phyloP scores from a whole-genome alignment of 208 protist species.

The Wallacemonas sp. region DNA sequence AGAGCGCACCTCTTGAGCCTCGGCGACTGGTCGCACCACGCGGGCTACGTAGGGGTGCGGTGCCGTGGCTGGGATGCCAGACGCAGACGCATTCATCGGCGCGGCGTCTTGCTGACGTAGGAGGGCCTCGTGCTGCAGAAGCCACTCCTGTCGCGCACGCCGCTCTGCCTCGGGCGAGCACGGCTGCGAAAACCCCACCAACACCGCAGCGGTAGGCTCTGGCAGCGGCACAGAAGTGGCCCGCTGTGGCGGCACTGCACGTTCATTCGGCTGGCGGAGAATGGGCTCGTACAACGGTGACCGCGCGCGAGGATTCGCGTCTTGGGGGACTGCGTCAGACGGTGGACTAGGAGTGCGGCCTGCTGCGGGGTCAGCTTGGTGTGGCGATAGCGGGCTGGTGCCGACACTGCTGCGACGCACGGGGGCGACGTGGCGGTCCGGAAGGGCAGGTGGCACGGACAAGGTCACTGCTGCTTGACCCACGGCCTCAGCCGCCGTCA shows the following conservation, averaged over 20 bases:
- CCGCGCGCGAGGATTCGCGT: background rate
- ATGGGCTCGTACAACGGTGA: conserved; percentile 4
- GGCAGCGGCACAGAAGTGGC: background rate
- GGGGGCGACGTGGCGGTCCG: background rate
- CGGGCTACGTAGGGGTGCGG: too few species aligned
- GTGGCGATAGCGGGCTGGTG: too few species aligned
- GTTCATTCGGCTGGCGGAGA: too few species aligned
- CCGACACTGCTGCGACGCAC: too few species aligned
- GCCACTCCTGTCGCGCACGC: conserved; percentile 1
- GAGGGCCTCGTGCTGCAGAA: background rate
- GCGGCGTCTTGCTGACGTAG: background rate
- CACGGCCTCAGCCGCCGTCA: too few species aligned
- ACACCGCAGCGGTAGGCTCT: background rate
- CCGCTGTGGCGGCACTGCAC: background rate
- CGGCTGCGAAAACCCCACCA: background rate
- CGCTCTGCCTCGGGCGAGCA: conserved; percentile 10
- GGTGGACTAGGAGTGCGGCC: background rate
- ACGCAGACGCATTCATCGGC: too few species aligned
- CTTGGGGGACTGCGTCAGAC: background rate
- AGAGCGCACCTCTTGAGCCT: too few species aligned
- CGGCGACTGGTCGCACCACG: too few species aligned
- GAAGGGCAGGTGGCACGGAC: background rate
- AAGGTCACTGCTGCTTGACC: background rate
- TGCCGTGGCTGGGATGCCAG: too few species aligned
- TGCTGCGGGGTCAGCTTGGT: too few species aligned